A percentile compares a stretch with the other conserved stretches of the same genome.
These are phyloP conservation scores for Tolypocladium ovalisporum DNA, from an alignment of 2,329 filamentous ascomycete species.

Conservation along the genomic window DNA sequence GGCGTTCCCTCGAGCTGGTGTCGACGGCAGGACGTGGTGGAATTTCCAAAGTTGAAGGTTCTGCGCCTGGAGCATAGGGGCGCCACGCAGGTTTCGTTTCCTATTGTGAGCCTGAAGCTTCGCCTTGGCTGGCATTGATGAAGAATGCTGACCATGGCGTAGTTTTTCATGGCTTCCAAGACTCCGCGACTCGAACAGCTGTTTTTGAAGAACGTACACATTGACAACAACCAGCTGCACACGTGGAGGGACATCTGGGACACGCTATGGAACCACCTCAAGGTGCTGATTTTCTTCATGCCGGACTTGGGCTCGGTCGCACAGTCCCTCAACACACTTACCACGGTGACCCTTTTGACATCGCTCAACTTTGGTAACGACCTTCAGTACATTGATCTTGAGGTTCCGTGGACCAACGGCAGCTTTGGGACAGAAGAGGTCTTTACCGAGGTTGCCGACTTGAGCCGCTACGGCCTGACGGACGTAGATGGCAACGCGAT, in stretches of 20 bases:
- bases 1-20: constrained; percentile 11
- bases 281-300: constrained; percentile 12
- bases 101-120: constrained; percentile 1
- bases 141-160: not conserved
- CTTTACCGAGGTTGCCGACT: not conserved
- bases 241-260: constrained; percentile 9
- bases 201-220: constrained; percentile 15
- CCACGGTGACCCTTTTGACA: constrained; percentile 12
- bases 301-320: constrained; percentile 10
- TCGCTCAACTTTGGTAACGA: constrained; percentile 15
- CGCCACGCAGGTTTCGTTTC: not conserved
- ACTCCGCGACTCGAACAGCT: constrained; percentile 21
- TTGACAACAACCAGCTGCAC: constrained; percentile 4
- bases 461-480: not conserved
- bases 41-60: constrained; percentile 16
- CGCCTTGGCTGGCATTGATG: not conserved
- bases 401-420: constrained; percentile 14
- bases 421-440: constrained; percentile 1
- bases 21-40: constrained; percentile 3
- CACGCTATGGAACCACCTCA: constrained; percentile 17
- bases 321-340: constrained; percentile 11
- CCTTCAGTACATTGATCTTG: constrained; percentile 20
- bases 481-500: not conserved
- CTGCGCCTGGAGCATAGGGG: constrained; percentile 14
- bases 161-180: constrained; percentile 15